Evolutionary conservation across 2,329 filamentous ascomycete species (phyloP).

Genomic region (Ophiostoma sp.): DNA sequence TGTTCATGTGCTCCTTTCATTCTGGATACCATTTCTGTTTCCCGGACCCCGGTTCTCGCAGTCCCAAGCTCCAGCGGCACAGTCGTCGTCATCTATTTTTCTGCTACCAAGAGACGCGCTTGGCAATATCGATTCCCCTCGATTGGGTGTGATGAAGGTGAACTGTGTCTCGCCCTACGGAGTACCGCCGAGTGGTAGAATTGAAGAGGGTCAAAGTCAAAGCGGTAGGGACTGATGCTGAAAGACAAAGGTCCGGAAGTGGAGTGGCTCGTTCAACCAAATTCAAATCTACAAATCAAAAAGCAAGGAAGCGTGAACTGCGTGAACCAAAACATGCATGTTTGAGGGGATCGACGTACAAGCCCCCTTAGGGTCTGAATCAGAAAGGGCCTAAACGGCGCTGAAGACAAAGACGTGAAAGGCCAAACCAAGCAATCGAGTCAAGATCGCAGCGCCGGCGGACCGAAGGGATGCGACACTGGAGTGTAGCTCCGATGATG

Average conservation of each 20-base stretch:
- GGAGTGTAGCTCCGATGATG: background rate
- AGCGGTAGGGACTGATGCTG: no score
- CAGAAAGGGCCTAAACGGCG: background rate
- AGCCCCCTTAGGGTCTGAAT: background rate
- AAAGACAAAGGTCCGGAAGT: background rate
- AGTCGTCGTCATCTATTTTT: conserved; percentile 7
- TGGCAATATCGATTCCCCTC: background rate
- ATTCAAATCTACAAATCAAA: background rate
- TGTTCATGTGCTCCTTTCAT: background rate
- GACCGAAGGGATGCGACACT: background rate
- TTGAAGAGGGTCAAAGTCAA: background rate
- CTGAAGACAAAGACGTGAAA: background rate
- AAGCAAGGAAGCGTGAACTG: background rate
- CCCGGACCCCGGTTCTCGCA: conserved; percentile 6
- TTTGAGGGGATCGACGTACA: background rate
- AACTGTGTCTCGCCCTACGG: background rate
- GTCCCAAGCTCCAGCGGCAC: background rate
- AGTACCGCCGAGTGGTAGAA: background rate
- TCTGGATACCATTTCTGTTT: background rate
- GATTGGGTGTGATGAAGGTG: background rate
- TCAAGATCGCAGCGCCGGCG: background rate
- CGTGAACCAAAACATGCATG: background rate
- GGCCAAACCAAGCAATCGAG: background rate
- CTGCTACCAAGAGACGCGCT: background rate
- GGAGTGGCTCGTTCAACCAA: background rate